phyloP scores from a whole-genome alignment of 192 early-diverging fungal species.

The Coemansia guatemalensis region DNA sequence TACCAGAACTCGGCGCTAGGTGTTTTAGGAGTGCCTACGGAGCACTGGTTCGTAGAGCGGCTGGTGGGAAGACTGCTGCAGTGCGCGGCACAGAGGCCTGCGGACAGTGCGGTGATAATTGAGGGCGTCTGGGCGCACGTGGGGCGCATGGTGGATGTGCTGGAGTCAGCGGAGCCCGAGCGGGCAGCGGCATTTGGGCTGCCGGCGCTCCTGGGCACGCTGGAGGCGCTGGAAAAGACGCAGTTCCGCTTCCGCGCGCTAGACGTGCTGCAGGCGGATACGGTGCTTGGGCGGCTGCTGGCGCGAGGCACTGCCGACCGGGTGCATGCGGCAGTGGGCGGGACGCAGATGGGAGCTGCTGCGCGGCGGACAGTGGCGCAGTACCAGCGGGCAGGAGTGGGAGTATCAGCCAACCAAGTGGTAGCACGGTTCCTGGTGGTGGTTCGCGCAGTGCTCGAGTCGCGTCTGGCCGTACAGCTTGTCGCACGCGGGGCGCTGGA shows the following conservation, averaged over 20 bases:
- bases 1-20: constrained; percentile 28
- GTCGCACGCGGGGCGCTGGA: constrained; percentile 19
- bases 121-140: constrained; percentile 37
- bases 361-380: constrained; percentile 25
- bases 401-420: constrained; percentile 29
- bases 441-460: constrained; percentile 46
- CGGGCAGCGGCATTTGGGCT: constrained; percentile 24
- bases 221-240: constrained; percentile 40
- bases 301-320: constrained; percentile 7
- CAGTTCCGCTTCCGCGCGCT: constrained; percentile 20
- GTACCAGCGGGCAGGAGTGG: constrained; percentile 24
- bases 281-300: constrained; percentile 22
- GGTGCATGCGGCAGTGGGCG: constrained; percentile 20
- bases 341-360: constrained; percentile 8
- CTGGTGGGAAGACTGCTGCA: constrained; percentile 34
- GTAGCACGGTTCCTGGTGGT: constrained; percentile 36
- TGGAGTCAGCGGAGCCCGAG: constrained; percentile 11
- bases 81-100: constrained; percentile 21
- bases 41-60: constrained; percentile 35
- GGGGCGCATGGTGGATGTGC: constrained; percentile 16
- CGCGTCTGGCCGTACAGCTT: constrained; percentile 32
- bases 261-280: constrained; percentile 30
- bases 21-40: constrained; percentile 12
- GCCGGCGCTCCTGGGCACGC: constrained; percentile 29
- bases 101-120: constrained; percentile 14